These are phyloP conservation scores for Neltuma alba DNA, from an alignment of 306 rosid genomes.

Conservation along the genomic window DNA sequence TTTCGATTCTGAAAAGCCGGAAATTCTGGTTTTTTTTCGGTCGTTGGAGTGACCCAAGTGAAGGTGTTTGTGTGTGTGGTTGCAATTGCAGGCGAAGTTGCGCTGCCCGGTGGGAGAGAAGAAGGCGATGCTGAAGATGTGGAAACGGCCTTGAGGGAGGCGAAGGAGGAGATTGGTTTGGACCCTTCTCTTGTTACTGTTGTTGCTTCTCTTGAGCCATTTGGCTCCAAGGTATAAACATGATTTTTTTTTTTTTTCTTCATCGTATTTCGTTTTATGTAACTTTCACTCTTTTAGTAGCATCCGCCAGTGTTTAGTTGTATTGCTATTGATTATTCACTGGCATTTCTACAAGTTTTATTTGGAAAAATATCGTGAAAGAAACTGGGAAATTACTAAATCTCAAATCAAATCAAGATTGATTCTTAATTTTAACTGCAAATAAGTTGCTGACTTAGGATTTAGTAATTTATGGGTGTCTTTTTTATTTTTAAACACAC, in stretches of 20 bases:
- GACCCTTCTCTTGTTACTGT: constrained; percentile 70
- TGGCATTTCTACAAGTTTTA: not conserved
- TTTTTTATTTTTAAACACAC: too few species aligned
- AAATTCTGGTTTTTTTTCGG: not conserved
- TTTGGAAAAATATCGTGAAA: too few species aligned
- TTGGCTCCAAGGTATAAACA: constrained; percentile 48
- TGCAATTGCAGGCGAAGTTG: constrained; percentile 74
- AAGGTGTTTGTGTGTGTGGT: constrained; percentile 11
- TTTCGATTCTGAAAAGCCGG: not conserved
- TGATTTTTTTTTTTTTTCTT: not conserved
- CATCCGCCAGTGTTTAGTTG: not conserved
- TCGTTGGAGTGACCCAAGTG: not conserved
- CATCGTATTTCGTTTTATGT: not conserved
- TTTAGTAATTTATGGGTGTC: too few species aligned
- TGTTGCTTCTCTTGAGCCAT: constrained; percentile 61
- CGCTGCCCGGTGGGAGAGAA: constrained; percentile 88
- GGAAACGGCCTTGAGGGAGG: constrained; percentile 81
- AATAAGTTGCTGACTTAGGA: too few species aligned
- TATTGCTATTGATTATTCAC: too few species aligned
- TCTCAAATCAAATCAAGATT: too few species aligned
- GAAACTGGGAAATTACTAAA: too few species aligned
- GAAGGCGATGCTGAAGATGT: constrained; percentile 70
- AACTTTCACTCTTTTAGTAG: too few species aligned
- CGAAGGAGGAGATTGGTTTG: constrained; percentile 89
- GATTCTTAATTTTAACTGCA: too few species aligned